phyloP scores from a whole-genome alignment of 345 rosid genomes.

The Acer negundo region DNA sequence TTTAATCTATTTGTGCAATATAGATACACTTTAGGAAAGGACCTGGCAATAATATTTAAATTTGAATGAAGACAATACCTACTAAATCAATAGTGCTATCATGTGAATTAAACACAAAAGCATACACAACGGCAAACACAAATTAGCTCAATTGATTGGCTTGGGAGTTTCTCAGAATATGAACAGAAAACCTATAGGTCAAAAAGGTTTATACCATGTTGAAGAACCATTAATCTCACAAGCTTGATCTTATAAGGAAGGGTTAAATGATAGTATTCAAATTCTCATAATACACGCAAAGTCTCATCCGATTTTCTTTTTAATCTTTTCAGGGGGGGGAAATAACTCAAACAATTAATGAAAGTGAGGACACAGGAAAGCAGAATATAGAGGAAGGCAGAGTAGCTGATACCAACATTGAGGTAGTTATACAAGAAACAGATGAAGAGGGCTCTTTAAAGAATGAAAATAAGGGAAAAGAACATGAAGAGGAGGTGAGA shows the following conservation, averaged over 20 bases:
- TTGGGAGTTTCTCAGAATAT: neutral
- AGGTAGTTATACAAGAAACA: slow-evolving; percentile 6
- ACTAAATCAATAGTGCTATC: neutral
- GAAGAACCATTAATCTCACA: neutral
- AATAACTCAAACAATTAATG: slow-evolving; percentile 12
- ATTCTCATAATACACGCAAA: neutral
- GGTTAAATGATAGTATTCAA: neutral
- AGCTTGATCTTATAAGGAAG: neutral
- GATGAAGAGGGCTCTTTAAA: slow-evolving; percentile 6
- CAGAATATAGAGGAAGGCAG: slow-evolving; percentile 13
- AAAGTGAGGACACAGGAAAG: slow-evolving; percentile 11
- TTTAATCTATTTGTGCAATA: neutral
- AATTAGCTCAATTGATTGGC: neutral
- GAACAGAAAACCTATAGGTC: neutral
- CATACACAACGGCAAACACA: neutral
- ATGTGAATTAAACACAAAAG: neutral
- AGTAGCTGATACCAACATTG: slow-evolving; percentile 6
- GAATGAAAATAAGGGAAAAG: slow-evolving; percentile 17
- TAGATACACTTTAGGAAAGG: too few species aligned
- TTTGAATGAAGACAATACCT: neutral
- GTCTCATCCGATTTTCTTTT: neutral
- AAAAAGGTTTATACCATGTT: neutral
- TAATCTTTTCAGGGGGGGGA: slow-evolving; percentile 20
- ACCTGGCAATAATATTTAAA: too few species aligned
- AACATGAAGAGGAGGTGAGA: slow-evolving; percentile 12